Evolutionary conservation across 2,329 filamentous ascomycete genomes (phyloP), one percentile per base, ranked within the genome.

Genomic region (Alternaria longipes): DNA sequence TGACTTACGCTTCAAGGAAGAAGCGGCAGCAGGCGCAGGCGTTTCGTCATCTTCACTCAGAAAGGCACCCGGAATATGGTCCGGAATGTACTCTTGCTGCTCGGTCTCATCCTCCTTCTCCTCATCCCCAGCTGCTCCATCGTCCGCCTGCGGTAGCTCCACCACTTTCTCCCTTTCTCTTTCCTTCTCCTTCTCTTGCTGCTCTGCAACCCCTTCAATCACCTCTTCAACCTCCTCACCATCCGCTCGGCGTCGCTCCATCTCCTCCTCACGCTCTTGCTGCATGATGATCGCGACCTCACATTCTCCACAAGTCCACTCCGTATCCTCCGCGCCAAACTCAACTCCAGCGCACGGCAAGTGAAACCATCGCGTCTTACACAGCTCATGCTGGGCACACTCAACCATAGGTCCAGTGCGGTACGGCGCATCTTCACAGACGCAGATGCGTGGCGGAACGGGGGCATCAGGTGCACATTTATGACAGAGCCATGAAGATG

Each of bases 251-350:
- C 38, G 3, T 24, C 24, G n/a, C 38, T 40, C 38, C 18, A 41
- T 3, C 18, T 26, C 32, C 16, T 20, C 40, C 20, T 49, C 22
- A 16, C 11, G 20, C 11, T 42, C 40, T 24, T 11, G 5, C 20
- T 8, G 11, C 20, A 42, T 24, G 7, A 42, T 3, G 2, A 24
- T 16, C n/a, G 3, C 14, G 34, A 22, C 22, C 4, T 8, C 1
- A 34, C 55, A 58, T 18, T n/a, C 55, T 8, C 5, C 40, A 26
- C 55, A 58, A 8, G 45, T 26, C 47, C 55, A 58, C 18, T 26
- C 16, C 8, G 12, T 11, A 8, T 7, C 30, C 5, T 16, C 41
- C 6, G 32, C 24, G 22, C 24, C 40, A 12, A 41, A 22, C 20
- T 5, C 20, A 51, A 16, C 24, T 4, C 46, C 54, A 14, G 34